Evolutionary conservation across 352 stramenopile species (phyloP).

Genomic region (Aphanomyces stellatus): DNA sequence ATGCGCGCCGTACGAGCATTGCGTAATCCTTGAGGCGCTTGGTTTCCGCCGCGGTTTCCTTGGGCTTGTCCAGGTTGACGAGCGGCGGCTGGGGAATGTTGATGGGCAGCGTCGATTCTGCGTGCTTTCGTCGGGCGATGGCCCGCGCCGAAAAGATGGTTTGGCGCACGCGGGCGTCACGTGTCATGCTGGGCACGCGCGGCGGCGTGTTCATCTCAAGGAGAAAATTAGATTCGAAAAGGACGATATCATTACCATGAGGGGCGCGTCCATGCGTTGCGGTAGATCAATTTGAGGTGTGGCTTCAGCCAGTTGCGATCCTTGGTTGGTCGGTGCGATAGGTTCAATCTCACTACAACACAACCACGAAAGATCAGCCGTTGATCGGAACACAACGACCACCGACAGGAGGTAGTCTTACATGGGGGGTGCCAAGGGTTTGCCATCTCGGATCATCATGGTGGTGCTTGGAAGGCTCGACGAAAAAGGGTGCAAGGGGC

Average conservation of each 20-base stretch:
- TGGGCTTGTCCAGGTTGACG: conserved; percentile 35
- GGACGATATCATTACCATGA: conserved; percentile 29
- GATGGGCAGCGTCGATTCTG: conserved; percentile 21
- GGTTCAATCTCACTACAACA: neutral
- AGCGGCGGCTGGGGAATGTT: conserved; percentile 44
- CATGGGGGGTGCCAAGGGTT: conserved; percentile 3
- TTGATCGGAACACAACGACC: neutral
- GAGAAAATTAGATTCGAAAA: neutral
- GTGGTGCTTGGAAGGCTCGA: too few relatives aligned
- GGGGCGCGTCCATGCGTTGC: conserved; percentile 62
- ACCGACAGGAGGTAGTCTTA: neutral
- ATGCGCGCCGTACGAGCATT: conserved; percentile 38
- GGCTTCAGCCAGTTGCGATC: conserved; percentile 65
- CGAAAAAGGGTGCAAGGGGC: neutral
- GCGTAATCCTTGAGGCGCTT: conserved; percentile 76
- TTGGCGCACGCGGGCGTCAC: conserved; percentile 62
- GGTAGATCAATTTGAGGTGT: conserved; percentile 67
- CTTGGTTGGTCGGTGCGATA: conserved; percentile 33
- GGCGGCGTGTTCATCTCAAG: conserved; percentile 66
- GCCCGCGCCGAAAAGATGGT: conserved; percentile 63
- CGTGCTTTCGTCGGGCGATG: conserved; percentile 33
- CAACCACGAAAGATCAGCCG: neutral
- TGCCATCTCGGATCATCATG: conserved; percentile 14
- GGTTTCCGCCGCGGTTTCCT: conserved; percentile 45
- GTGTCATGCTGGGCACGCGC: conserved; percentile 36